These are phyloP conservation scores for Fusarium goolgardi DNA, from an alignment of 2,329 filamentous ascomycete species.

Conservation along the genomic window DNA sequence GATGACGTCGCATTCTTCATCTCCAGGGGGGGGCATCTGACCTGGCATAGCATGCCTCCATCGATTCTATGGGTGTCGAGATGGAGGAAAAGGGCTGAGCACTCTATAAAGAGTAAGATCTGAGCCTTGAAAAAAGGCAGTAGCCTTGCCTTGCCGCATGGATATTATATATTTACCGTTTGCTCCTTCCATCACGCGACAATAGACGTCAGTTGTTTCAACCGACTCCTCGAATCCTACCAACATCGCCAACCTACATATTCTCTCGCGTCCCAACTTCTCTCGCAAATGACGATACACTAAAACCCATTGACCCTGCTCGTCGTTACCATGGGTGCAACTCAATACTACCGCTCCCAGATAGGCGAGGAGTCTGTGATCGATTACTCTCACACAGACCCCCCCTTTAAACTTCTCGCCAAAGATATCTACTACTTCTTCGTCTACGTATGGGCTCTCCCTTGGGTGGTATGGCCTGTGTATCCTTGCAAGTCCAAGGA, in stretches of 20 bases:
- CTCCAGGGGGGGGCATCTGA: constrained; percentile 28
- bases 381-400: constrained; percentile 71
- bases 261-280: background rate
- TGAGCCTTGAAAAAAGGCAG: background rate
- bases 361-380: constrained; percentile 67
- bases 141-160: constrained; percentile 19
- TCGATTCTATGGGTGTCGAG: constrained; percentile 10
- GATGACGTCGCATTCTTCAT: constrained; percentile 37
- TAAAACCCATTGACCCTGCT: constrained; percentile 3
- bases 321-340: constrained; percentile 49
- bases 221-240: background rate
- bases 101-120: background rate
- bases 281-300: background rate
- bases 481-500: constrained; percentile 62
- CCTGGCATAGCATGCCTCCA: constrained; percentile 26
- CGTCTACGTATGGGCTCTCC: constrained; percentile 65
- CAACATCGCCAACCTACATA: background rate
- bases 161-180: constrained; percentile 1
- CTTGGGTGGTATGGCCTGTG: constrained; percentile 70
- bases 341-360: constrained; percentile 69
- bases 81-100: constrained; percentile 26
- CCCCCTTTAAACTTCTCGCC: constrained; percentile 62
- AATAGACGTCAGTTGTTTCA: constrained; percentile 9
- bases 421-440: constrained; percentile 69
- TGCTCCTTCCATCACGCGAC: constrained; percentile 13